Evolutionary conservation across 306 rosid species (phyloP).

Genomic region (Alnus glutinosa): DNA sequence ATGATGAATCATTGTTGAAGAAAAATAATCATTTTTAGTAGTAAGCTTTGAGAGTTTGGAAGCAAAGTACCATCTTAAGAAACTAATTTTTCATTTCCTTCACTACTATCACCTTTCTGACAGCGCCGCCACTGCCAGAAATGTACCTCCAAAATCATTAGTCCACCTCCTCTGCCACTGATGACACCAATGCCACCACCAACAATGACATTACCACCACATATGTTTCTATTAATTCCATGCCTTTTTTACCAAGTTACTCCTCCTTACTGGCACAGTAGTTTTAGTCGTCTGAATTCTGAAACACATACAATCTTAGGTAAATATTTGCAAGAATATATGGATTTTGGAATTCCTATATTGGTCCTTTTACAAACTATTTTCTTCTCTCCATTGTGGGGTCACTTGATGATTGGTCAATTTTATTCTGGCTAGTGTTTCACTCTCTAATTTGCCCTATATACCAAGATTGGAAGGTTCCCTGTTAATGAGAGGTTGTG

Average conservation of each 20-base stretch:
- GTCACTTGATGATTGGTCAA: not conserved
- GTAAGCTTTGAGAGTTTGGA: not conserved
- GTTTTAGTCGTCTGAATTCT: not conserved
- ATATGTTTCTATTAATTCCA: not conserved
- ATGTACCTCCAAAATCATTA: not conserved
- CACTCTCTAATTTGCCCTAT: not conserved
- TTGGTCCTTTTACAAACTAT: not conserved
- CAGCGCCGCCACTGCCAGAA: not conserved
- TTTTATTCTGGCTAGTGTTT: not conserved
- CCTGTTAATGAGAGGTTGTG: not conserved
- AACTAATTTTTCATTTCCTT: not conserved
- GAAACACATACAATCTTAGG: not conserved
- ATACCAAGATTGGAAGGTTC: not conserved
- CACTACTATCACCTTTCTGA: conserved; percentile 7
- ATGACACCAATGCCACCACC: not conserved
- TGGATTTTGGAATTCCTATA: not conserved
- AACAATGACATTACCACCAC: not conserved
- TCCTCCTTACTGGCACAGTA: not conserved
- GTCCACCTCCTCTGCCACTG: conserved; percentile 6
- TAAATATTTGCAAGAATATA: not conserved
- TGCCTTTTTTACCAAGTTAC: not conserved
- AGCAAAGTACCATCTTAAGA: not conserved
- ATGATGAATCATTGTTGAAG: not conserved
- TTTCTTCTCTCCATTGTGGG: not conserved
- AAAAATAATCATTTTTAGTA: not conserved